Evolutionary conservation across 164 flowering plant species (phyloP).

Genomic region (Kalanchoe fedtschenkoi): DNA sequence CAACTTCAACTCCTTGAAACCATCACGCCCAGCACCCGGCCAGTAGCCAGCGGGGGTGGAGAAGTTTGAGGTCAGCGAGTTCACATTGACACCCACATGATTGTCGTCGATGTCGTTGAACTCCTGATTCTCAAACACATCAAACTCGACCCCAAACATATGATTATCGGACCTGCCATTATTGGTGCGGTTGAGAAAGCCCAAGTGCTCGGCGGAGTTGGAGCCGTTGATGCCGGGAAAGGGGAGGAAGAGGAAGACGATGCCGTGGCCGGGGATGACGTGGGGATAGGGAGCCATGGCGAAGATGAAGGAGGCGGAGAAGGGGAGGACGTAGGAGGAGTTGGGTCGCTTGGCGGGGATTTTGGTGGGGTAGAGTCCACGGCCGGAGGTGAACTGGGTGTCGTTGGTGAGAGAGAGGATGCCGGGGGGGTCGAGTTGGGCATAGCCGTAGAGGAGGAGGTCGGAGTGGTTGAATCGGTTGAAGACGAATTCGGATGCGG

Average conservation of each 20-base stretch:
- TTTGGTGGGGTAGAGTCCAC: conserved; percentile 34
- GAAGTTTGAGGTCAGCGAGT: conserved; percentile 30
- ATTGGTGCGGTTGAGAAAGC: conserved; percentile 33
- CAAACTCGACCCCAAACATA: conserved; percentile 57
- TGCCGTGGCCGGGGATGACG: conserved; percentile 43
- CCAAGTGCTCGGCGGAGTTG: conserved; percentile 32
- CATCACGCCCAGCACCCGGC: conserved; percentile 12
- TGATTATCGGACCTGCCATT: conserved; percentile 28
- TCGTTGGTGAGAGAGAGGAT: conserved; percentile 34
- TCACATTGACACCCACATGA: conserved; percentile 51
- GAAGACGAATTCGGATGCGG: background rate
- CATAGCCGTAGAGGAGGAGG: conserved; percentile 48
- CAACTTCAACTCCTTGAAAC: conserved; percentile 25
- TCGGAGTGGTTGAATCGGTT: conserved; percentile 14
- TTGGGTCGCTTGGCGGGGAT: conserved; percentile 30
- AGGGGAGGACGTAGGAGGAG: conserved; percentile 29
- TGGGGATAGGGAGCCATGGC: conserved; percentile 36
- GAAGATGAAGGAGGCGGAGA: conserved; percentile 62
- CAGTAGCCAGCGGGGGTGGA: conserved; percentile 42
- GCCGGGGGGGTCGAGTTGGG: conserved; percentile 22
- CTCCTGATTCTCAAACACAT: conserved; percentile 42
- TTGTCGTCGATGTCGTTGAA: conserved; percentile 37
- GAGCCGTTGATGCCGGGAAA: conserved; percentile 29
- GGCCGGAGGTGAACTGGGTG: conserved; percentile 33
- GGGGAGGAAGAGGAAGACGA: conserved; percentile 44